These are phyloP conservation scores for Piper longum DNA, from an alignment of 164 flowering plant species.

Conservation along the genomic window DNA sequence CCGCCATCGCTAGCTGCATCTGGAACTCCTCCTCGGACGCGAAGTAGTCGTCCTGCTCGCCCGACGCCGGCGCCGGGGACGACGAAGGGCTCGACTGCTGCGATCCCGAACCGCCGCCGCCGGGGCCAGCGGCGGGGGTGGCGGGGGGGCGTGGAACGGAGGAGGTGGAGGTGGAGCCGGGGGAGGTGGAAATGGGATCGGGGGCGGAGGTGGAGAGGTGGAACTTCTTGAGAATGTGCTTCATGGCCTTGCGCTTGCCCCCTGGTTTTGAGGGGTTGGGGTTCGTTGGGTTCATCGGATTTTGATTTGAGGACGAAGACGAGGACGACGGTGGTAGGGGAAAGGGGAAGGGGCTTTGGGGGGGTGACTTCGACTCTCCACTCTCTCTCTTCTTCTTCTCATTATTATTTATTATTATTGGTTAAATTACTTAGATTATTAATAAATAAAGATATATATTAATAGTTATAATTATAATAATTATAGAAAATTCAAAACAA, in stretches of 20 bases:
- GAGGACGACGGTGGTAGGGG: neutral
- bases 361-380: too few species aligned
- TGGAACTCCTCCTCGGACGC: conserved; percentile 89
- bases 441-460: too few species aligned
- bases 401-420: too few species aligned
- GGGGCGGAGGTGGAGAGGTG: conserved; percentile 32
- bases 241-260: conserved; percentile 27
- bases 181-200: conserved; percentile 2
- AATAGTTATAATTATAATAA: too few species aligned
- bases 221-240: conserved; percentile 93
- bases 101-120: neutral
- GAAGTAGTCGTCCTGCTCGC: conserved; percentile 35
- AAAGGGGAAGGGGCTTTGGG: too few species aligned
- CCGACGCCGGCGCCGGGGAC: too few species aligned
- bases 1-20: conserved; percentile 82
- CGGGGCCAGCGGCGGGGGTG: neutral
- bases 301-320: neutral
- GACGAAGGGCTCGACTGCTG: too few species aligned
- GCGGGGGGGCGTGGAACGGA: conserved; percentile 9
- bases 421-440: too few species aligned
- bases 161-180: conserved; percentile 8
- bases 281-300: neutral
- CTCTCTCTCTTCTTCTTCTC: too few species aligned
- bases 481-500: too few species aligned
- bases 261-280: neutral